phyloP scores from a whole-genome alignment of 2,329 filamentous ascomycete species.

The Geoglossum cookeanum region DNA sequence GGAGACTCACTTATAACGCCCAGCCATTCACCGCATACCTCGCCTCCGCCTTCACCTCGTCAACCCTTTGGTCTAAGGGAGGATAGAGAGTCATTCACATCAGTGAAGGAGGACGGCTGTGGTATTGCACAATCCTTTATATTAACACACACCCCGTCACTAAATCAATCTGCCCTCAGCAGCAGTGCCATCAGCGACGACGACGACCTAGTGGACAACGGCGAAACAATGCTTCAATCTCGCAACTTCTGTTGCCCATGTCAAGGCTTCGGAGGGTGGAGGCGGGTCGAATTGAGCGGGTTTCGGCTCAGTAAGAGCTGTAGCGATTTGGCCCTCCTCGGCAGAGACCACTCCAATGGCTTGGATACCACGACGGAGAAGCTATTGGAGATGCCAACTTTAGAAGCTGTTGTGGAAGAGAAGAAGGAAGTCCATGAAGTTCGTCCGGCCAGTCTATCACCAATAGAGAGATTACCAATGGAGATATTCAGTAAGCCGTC shows the following conservation, averaged over 20 bases:
- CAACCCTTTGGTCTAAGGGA: background rate
- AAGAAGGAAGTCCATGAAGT: conserved; percentile 14
- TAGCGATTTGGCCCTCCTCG: conserved; percentile 19
- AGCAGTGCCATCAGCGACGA: background rate
- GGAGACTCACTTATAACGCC: background rate
- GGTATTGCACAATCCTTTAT: conserved; percentile 4
- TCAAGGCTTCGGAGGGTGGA: conserved; percentile 26
- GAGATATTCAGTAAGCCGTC: conserved; percentile 47
- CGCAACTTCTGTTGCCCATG: conserved; percentile 24
- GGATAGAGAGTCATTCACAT: conserved; percentile 2
- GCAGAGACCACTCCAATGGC: conserved; percentile 21
- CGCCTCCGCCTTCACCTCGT: background rate
- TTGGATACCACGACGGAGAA: conserved; percentile 19
- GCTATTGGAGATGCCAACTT: conserved; percentile 7
- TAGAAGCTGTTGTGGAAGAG: conserved; percentile 8
- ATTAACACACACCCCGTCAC: background rate
- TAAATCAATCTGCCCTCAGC: background rate
- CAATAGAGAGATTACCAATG: conserved; percentile 46
- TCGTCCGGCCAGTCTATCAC: conserved; percentile 8
- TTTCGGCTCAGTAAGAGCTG: conserved; percentile 26
- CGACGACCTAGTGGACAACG: background rate
- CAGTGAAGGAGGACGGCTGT: conserved; percentile 4
- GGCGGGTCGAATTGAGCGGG: conserved; percentile 25
- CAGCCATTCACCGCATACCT: background rate
- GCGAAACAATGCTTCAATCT: background rate